These are phyloP conservation scores for Picochlorum sp. DNA, from an alignment of 139 green algal species.

Conservation along the genomic window DNA sequence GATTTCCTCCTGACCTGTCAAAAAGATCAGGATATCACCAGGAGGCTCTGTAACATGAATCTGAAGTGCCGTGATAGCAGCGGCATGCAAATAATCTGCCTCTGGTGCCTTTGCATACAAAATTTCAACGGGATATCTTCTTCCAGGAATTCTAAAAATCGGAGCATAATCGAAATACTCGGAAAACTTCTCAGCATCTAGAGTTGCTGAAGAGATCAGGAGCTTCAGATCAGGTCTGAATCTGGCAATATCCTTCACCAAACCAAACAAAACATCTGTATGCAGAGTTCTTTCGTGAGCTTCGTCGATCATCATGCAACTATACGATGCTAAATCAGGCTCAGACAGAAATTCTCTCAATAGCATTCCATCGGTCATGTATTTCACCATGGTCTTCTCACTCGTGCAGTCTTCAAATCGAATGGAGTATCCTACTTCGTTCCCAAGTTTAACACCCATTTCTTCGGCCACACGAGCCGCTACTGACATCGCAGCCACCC, in stretches of 20 bases:
- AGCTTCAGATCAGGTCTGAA: slow-evolving; percentile 92
- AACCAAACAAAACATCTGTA: slow-evolving; percentile 93
- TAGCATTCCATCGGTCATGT: slow-evolving; percentile 99
- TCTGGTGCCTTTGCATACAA: slow-evolving; percentile 93
- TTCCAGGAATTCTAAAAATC: slow-evolving; percentile 84
- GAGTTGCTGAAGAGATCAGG: slow-evolving; percentile 84
- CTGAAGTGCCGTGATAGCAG: slow-evolving; percentile 72
- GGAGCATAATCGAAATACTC: slow-evolving; percentile 95
- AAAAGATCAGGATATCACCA: slow-evolving; percentile 93
- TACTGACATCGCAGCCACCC: slow-evolving; percentile 94
- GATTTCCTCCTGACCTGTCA: slow-evolving; percentile 97
- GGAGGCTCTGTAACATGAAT: slow-evolving; percentile 78
- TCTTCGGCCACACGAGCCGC: slow-evolving; percentile 86
- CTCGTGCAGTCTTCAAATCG: slow-evolving; percentile 97
- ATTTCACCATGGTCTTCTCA: slow-evolving; percentile 96
- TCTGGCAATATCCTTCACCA: slow-evolving; percentile 78
- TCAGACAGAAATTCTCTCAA: slow-evolving; percentile 94
- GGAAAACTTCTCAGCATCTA: slow-evolving; percentile 87
- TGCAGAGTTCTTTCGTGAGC: slow-evolving; percentile 94
- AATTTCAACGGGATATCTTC: slow-evolving; percentile 93
- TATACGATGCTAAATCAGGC: slow-evolving; percentile 86
- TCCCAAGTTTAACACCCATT: slow-evolving; percentile 83
- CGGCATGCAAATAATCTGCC: slow-evolving; percentile 86
- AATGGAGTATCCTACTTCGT: slow-evolving; percentile 95
- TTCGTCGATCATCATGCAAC: slow-evolving; percentile 93